Evolutionary conservation across 2,329 filamentous ascomycete species (phyloP).

Genomic region (Penicillium palitans): DNA sequence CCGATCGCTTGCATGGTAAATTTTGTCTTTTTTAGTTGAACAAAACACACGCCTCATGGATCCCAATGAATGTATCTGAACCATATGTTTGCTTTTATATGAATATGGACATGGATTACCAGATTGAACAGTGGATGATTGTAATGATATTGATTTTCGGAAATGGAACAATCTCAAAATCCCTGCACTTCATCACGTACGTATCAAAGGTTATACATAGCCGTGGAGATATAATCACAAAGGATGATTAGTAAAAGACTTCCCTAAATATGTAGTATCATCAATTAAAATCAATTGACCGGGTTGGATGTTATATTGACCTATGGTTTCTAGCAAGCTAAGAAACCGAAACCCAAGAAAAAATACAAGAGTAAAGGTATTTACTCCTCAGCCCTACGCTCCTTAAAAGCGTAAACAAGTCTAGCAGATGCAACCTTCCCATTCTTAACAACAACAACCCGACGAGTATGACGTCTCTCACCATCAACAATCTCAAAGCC

Average conservation of each 20-base stretch:
- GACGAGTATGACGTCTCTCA: conserved; percentile 44
- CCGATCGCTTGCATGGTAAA: neutral
- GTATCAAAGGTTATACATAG: too few relatives aligned
- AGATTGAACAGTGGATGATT: conserved; percentile 4
- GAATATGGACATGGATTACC: neutral
- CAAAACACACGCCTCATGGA: neutral
- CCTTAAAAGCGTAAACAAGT: conserved; percentile 44
- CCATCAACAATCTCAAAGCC: conserved; percentile 48
- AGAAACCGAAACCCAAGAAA: neutral
- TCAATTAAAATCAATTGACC: neutral
- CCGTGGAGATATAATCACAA: too few relatives aligned
- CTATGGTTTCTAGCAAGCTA: neutral
- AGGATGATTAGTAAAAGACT: too few relatives aligned
- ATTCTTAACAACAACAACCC: conserved; percentile 43
- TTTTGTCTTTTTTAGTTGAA: neutral
- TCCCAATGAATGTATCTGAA: conserved; percentile 10
- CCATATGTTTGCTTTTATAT: neutral
- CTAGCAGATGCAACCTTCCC: conserved; percentile 39
- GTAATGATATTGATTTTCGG: neutral
- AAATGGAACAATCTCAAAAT: neutral
- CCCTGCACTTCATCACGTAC: neutral
- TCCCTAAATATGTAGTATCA: too few relatives aligned
- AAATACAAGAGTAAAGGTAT: neutral
- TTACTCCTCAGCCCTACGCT: conserved; percentile 8
- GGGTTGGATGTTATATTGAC: neutral